Evolutionary conservation across 805 yeast genomes (phyloP).

Genomic region (Teunomyces barrocoloradensis): DNA sequence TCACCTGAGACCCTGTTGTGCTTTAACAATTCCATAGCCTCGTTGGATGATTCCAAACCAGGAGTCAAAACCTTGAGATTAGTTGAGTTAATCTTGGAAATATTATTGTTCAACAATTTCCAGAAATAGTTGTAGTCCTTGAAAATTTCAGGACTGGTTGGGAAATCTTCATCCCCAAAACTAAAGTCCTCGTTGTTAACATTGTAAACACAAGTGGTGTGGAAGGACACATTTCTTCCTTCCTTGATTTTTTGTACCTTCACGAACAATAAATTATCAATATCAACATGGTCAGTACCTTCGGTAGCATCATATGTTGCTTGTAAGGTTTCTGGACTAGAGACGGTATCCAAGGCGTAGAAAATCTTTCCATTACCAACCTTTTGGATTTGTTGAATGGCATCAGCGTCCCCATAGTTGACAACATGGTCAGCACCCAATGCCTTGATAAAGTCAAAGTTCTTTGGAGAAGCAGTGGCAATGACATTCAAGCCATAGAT

Average conservation of each 20-base stretch:
- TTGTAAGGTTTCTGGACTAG: conserved; percentile 21
- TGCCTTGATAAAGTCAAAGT: conserved; percentile 21
- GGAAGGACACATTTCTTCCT: conserved; percentile 5
- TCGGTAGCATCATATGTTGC: conserved; percentile 27
- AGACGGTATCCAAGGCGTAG: conserved; percentile 28
- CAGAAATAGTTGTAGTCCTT: conserved; percentile 18
- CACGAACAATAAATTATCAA: conserved; percentile 7
- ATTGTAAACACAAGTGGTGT: conserved; percentile 7
- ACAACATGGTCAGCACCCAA: conserved; percentile 29
- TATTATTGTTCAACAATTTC: conserved; percentile 19
- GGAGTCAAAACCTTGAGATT: conserved; percentile 22
- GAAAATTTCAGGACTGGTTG: conserved; percentile 5
- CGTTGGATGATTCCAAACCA: conserved; percentile 28
- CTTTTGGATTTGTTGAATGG: conserved; percentile 18
- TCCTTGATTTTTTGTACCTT: not conserved
- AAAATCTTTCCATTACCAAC: conserved; percentile 16
- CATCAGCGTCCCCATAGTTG: conserved; percentile 27
- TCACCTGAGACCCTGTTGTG: conserved; percentile 41
- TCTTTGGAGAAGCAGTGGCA: conserved; percentile 25
- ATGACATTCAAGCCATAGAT: conserved; percentile 29
- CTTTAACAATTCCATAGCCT: conserved; percentile 35
- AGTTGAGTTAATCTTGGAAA: conserved; percentile 15
- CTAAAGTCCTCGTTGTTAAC: conserved; percentile 2
- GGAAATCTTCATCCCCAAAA: not conserved
- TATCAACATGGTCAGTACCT: conserved; percentile 15